phyloP scores from a whole-genome alignment of 352 stramenopile genomes.

The Pythium apleroticum region DNA sequence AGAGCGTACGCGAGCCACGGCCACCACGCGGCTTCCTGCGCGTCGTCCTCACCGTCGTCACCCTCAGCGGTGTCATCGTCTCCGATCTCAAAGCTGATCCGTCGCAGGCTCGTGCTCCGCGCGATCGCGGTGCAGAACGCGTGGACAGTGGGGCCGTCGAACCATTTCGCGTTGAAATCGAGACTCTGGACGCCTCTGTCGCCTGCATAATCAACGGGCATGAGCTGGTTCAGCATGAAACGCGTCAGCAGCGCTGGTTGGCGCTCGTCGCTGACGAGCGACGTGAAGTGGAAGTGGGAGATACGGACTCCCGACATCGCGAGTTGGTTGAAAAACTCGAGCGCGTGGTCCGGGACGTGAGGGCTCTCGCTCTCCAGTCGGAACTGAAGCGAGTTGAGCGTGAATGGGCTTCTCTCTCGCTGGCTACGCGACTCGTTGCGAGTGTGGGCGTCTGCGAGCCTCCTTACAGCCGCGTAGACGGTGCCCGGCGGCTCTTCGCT shows the following conservation, averaged over 20 bases:
- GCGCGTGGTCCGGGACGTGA: too few species aligned
- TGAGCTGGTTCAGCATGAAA: conserved; percentile 16
- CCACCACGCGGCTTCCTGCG: conserved; percentile 14
- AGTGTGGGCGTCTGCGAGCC: too few species aligned
- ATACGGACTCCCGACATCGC: too few species aligned
- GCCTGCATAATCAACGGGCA: conserved; percentile 7
- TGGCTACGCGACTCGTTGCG: too few species aligned
- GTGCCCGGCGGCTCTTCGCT: too few species aligned
- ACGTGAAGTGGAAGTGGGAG: not conserved
- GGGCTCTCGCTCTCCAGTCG: too few species aligned
- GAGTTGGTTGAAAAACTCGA: too few species aligned
- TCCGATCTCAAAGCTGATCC: conserved; percentile 3
- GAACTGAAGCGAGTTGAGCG: too few species aligned
- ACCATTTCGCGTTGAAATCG: conserved; percentile 3
- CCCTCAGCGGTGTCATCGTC: not conserved
- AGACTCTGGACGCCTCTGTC: conserved; percentile 7
- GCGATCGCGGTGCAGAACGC: conserved; percentile 20
- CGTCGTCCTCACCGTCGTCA: not conserved
- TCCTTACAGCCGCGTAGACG: not conserved
- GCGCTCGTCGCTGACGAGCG: not conserved
- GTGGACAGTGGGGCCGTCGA: conserved; percentile 14
- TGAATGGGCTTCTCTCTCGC: too few species aligned
- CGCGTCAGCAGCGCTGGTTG: not conserved
- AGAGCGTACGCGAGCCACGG: conserved; percentile 22
- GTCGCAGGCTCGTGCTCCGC: conserved; percentile 14